These are phyloP conservation scores for Auriculariales sp. DNA, from an alignment of 768 basidiomycete genomes.

Conservation along the genomic window DNA sequence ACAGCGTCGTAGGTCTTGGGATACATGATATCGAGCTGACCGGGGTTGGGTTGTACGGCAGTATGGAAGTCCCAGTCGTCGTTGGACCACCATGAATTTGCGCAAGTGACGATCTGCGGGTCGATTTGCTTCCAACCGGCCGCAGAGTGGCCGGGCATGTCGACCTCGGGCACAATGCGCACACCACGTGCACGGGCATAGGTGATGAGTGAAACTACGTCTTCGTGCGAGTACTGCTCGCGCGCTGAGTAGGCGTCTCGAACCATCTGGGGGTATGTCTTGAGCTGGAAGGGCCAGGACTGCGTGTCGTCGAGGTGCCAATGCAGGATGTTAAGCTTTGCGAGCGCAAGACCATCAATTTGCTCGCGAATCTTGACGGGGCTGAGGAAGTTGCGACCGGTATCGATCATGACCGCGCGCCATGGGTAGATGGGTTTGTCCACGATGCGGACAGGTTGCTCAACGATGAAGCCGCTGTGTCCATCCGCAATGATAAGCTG, in stretches of 20 bases:
- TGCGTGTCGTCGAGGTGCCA: neutral
- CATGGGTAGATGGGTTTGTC: neutral
- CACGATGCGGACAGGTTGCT: neutral
- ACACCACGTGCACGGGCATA: neutral
- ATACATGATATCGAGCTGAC: neutral
- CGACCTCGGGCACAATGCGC: neutral
- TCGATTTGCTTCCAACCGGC: neutral
- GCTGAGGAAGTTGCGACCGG: neutral
- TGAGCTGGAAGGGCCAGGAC: neutral
- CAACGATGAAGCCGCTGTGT: neutral
- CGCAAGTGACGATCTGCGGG: neutral
- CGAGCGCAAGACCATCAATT: neutral
- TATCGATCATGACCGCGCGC: too few relatives aligned
- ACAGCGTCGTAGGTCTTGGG: neutral
- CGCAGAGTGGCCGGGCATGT: neutral
- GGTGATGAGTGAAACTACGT: neutral
- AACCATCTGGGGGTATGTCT: neutral
- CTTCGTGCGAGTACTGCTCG: neutral
- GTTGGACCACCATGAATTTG: neutral
- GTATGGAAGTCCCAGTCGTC: neutral
- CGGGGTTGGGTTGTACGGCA: neutral
- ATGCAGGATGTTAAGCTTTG: neutral
- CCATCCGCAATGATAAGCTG: neutral
- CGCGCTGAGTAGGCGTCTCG: neutral
- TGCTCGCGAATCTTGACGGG: neutral